Evolutionary conservation across 495 filamentous ascomycete genomes (phyloP), one percentile per base, ranked within the genome.

Genomic region (Penicillium odoratum): DNA sequence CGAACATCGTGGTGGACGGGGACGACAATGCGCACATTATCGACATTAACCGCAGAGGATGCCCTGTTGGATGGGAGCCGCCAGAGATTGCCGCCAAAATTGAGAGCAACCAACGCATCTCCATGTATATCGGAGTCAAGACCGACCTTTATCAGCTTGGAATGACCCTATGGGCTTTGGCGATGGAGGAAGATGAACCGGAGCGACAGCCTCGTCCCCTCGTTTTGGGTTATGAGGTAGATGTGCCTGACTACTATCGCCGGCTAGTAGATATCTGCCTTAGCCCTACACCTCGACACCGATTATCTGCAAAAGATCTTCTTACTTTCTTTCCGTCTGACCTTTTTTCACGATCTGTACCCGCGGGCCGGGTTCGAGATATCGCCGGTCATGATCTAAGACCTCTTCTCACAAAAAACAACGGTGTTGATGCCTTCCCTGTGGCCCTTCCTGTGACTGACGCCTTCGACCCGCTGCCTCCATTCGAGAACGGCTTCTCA

Each of bases 111-210:
- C 94, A 97, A 68, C 83, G 92, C 28, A 94, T 98, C 30, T 89
- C 91, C 29, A 97, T 98, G 90, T 97, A 96, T 68, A 98, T 98
- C 69, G 94, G 94, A 5, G 91, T 97, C 72, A 98, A 98, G 71
- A 96, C 93, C 0, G 94, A 98, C 71, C 78, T 98, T 2, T 98
- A 87, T 65, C 94, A 98, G 65, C 79, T 98, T 3, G 94, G 94
- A 28, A 98, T 98, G 95, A 93, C 96, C 2, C 79, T 98, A 4
- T 98, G 93, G 92, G 92, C 91, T 7, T 75, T 98, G 36, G 93
- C 91, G 4, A 89, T 86, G 60, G 83, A 90, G 58, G 82, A 91
- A 40, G 94, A 97, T 62, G 94, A 98, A 62, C 94, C 94, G 5
- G 94, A 98, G 68, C 79, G 83, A 16, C 83, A 88, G 50, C 81